Percentiles rank a stretch among this genome's conserved stretches.
These are phyloP conservation scores for Arachis monticola DNA, from an alignment of 331 rosid species.

Conservation along the genomic window DNA sequence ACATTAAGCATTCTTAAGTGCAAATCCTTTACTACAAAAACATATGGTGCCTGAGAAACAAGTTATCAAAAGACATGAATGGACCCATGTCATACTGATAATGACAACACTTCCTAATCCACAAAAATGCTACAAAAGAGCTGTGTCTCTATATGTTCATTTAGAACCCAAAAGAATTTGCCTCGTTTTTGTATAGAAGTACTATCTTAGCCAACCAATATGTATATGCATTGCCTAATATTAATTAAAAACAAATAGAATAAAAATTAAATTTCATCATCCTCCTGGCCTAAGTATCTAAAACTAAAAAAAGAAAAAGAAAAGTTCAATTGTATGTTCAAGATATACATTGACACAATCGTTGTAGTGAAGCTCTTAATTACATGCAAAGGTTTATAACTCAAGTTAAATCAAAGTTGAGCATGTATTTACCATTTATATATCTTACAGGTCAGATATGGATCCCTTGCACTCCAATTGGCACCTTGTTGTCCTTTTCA, in stretches of 20 bases:
- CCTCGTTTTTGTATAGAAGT: background rate
- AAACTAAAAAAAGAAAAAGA: background rate
- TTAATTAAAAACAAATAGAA: background rate
- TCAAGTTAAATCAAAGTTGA: constrained; percentile 11
- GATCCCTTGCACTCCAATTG: constrained; percentile 5
- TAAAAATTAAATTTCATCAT: background rate
- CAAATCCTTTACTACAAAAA: background rate
- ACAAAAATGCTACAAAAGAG: background rate
- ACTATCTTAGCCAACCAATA: background rate
- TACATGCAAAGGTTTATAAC: background rate
- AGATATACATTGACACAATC: constrained; percentile 23
- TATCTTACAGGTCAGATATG: constrained; percentile 19
- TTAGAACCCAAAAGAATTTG: background rate
- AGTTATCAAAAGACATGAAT: background rate
- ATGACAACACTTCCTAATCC: background rate
- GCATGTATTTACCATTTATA: constrained; percentile 27
- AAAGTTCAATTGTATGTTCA: constrained; percentile 3
- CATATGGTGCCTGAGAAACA: background rate
- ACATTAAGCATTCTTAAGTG: background rate
- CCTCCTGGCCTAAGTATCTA: background rate
- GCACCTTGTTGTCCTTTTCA: constrained; percentile 9
- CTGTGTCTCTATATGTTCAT: background rate
- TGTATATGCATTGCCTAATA: background rate
- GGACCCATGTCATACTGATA: background rate
- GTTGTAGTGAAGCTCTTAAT: background rate